Conservation (phyloP, 306 rosid species). For the Cotoneaster glaucophyllus region DNA sequence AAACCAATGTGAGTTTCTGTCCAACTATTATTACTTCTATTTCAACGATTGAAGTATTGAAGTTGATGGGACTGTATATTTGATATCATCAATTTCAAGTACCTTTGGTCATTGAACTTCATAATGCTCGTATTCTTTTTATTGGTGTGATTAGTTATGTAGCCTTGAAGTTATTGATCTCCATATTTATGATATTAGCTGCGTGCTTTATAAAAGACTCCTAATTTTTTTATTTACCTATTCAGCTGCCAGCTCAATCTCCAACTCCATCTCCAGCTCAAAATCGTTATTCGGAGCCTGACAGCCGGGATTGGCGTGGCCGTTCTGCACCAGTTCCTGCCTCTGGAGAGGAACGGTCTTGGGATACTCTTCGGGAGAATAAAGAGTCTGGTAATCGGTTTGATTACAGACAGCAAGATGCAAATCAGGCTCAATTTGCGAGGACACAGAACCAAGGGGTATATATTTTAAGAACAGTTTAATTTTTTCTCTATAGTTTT, state of each 20-base stretch:
- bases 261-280: constrained; percentile 51
- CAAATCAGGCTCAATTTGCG: constrained; percentile 46
- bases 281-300: constrained; percentile 76
- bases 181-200: background rate
- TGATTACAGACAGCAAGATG: constrained; percentile 53
- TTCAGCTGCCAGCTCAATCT: constrained; percentile 40
- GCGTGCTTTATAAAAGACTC: background rate
- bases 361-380: constrained; percentile 58
- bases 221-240: background rate
- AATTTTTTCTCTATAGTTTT: background rate
- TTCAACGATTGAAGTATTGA: background rate
- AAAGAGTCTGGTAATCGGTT: constrained; percentile 55
- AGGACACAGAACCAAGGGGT: constrained; percentile 66
- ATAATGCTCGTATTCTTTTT: background rate
- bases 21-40: background rate
- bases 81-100: background rate
- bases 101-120: background rate
- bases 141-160: background rate
- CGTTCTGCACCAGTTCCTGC: constrained; percentile 59
- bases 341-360: constrained; percentile 64
- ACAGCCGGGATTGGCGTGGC: constrained; percentile 91
- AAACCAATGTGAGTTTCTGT: constrained; percentile 55
- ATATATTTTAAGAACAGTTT: background rate
- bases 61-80: background rate
- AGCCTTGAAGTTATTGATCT: background rate